A percentile compares a stretch with the other conserved stretches of the same genome.
These are phyloP conservation scores for Ustilago esculenta DNA, from an alignment of 1,284 basidiomycete species.

Conservation along the genomic window DNA sequence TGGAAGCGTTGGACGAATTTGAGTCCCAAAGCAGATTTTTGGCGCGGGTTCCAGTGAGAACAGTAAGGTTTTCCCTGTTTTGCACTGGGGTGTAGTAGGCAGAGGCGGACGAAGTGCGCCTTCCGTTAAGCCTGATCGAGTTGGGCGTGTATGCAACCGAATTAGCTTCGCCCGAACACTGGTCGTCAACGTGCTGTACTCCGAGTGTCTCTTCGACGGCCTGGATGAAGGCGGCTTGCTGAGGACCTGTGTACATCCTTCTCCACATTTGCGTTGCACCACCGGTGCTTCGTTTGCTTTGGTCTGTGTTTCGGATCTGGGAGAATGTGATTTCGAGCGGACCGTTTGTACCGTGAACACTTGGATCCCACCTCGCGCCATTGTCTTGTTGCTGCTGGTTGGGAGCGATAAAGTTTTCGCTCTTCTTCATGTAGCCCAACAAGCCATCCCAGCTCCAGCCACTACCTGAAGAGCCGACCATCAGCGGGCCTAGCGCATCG, in stretches of 20 bases:
- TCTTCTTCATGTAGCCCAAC: constrained; percentile 72
- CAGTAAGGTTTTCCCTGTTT: constrained; percentile 74
- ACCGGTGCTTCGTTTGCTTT: not conserved
- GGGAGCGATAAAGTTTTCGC: constrained; percentile 73
- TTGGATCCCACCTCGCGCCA: constrained; percentile 70
- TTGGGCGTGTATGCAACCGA: constrained; percentile 72
- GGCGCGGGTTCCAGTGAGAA: constrained; percentile 68
- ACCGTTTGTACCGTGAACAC: constrained; percentile 72
- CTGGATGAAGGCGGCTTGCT: constrained; percentile 71
- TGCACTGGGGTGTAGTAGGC: constrained; percentile 69
- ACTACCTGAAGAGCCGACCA: constrained; percentile 67
- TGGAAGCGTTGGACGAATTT: constrained; percentile 14
- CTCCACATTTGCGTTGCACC: constrained; percentile 44
- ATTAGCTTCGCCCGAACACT: constrained; percentile 73
- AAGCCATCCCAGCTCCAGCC: constrained; percentile 73
- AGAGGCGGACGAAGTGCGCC: constrained; percentile 67
- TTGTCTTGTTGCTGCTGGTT: constrained; percentile 71
- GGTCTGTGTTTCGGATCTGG: constrained; percentile 61
- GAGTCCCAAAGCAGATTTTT: constrained; percentile 56
- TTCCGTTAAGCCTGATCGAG: constrained; percentile 40
- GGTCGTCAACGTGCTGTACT: constrained; percentile 70
- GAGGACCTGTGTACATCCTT: constrained; percentile 73
- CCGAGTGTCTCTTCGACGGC: constrained; percentile 71
- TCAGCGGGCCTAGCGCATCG: constrained; percentile 72
- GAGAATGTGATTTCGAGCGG: constrained; percentile 71